These are phyloP conservation scores for Boletus rubropictus DNA, from an alignment of 768 basidiomycete species.

Conservation along the genomic window DNA sequence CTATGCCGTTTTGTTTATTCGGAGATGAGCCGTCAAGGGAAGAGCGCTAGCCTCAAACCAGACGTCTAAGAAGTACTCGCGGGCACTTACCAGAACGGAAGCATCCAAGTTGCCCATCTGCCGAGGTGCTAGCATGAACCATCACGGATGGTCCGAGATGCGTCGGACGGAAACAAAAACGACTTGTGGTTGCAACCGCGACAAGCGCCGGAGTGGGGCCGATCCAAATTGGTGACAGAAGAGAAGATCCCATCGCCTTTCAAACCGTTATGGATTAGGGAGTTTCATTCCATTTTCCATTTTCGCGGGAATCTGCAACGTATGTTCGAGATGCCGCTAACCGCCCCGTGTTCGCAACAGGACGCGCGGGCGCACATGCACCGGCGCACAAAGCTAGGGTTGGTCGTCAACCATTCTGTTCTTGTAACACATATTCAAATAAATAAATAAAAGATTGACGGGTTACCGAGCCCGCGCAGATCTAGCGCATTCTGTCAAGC, in stretches of 20 bases:
- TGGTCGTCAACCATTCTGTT: neutral
- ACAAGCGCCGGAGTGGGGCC: neutral
- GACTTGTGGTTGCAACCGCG: neutral
- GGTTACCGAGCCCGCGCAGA: too few species aligned
- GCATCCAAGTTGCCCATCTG: too few species aligned
- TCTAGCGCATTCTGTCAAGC: neutral
- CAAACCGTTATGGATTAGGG: neutral
- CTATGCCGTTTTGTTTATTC: neutral
- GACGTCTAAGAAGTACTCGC: too few species aligned
- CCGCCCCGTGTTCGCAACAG: neutral
- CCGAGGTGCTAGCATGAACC: too few species aligned
- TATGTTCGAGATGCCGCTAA: neutral
- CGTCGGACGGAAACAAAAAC: neutral
- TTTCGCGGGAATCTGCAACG: slow-evolving; percentile 3
- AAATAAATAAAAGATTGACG: neutral
- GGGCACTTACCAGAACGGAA: too few species aligned
- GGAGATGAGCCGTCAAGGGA: neutral
- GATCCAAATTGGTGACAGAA: slow-evolving; percentile 3
- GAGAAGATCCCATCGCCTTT: slow-evolving; percentile 8
- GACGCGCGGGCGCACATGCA: neutral
- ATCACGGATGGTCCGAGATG: too few species aligned
- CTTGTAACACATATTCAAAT: neutral
- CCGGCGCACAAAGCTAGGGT: neutral
- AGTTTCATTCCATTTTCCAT: neutral
- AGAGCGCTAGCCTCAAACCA: neutral